phyloP scores from a whole-genome alignment of 176 grass and related monocot species.

The Neostapfia colusana region DNA sequence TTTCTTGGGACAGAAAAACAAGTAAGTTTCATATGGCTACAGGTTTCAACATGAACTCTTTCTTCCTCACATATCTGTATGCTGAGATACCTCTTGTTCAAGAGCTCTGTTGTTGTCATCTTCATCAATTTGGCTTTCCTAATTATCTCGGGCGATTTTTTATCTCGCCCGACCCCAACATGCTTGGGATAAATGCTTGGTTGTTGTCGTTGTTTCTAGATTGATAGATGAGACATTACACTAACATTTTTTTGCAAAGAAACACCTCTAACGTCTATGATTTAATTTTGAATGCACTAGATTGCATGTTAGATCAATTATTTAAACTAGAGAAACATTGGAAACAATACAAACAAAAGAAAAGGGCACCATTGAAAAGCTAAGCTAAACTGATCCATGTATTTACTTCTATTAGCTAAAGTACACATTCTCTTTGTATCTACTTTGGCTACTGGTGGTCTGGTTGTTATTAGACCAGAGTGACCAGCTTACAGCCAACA shows the following conservation, averaged over 20 bases:
- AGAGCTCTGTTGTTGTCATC: conserved; percentile 7
- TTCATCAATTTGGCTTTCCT: conserved; percentile 2
- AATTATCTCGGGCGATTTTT: background rate
- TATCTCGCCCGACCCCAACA: too few relatives aligned
- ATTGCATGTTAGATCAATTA: conserved; percentile 19
- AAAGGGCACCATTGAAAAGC: background rate
- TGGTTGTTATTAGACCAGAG: background rate
- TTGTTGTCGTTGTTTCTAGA: too few relatives aligned
- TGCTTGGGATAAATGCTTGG: too few relatives aligned
- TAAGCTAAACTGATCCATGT: background rate
- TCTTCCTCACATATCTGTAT: conserved; percentile 9
- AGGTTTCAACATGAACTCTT: background rate
- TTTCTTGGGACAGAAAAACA: conserved; percentile 99
- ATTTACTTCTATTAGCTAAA: background rate
- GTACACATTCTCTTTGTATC: conserved; percentile 3
- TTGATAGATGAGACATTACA: background rate
- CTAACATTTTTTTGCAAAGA: conserved; percentile 1
- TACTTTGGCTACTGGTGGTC: conserved; percentile 25
- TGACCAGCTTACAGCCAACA: background rate
- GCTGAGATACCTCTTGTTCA: background rate
- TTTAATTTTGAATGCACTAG: conserved; percentile 26
- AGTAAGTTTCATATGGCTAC: conserved; percentile 44
- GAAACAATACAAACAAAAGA: background rate
- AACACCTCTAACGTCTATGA: background rate
- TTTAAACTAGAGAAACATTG: conserved; percentile 11